Conservation (phyloP, 495 filamentous ascomycete species). For the Tuber calosporum region DNA sequence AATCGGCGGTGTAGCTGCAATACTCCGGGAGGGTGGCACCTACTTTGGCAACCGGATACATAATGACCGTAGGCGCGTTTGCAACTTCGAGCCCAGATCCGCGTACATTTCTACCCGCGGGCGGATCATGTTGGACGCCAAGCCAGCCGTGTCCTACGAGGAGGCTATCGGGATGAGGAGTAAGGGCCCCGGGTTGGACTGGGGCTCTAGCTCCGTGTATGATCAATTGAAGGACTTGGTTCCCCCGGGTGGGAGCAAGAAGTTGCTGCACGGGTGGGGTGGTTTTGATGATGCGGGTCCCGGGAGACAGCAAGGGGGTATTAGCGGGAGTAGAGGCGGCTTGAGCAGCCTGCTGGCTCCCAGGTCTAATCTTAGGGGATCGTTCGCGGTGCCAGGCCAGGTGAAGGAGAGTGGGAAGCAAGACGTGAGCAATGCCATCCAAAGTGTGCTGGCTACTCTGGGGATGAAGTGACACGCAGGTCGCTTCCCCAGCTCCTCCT, state of each 20-base stretch:
- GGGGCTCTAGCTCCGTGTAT: background rate
- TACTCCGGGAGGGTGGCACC: slow-evolving; percentile 9
- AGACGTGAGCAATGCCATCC: background rate
- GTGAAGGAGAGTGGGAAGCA: background rate
- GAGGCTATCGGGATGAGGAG: background rate
- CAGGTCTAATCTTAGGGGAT: background rate
- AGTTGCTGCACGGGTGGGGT: background rate
- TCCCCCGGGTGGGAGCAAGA: background rate
- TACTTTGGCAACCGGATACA: background rate
- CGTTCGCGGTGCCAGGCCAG: background rate
- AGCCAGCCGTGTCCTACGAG: background rate
- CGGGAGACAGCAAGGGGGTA: background rate
- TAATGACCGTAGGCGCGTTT: slow-evolving; percentile 24
- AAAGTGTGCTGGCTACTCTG: background rate
- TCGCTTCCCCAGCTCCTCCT: background rate
- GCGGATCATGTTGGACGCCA: slow-evolving; percentile 30
- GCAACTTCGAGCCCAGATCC: slow-evolving; percentile 16
- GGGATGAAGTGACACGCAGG: background rate
- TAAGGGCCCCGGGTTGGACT: background rate
- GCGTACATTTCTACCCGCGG: slow-evolving; percentile 27
- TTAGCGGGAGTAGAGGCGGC: background rate
- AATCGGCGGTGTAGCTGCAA: slow-evolving; percentile 37
- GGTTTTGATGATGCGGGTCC: background rate
- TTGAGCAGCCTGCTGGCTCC: background rate
- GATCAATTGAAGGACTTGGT: background rate